Base-by-base conservation (phyloP, 345 rosid genomes). In the Cardamine chenopodiifolia region DNA sequence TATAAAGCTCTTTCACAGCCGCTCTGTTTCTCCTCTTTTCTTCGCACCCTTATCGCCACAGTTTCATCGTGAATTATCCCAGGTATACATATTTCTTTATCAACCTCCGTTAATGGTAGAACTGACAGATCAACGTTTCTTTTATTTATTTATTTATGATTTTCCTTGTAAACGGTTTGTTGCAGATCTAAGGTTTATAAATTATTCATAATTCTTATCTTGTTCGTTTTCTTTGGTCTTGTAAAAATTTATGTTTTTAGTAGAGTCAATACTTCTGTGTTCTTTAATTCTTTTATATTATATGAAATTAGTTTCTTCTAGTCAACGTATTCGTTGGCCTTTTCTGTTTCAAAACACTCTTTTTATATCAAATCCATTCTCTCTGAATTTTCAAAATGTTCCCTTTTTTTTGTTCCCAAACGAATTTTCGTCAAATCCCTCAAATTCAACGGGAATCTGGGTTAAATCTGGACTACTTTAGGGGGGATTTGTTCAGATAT, bases 311-410 rank as follows among this genome's bases (percentile, higher is more conserved):
- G 65, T 64, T 77, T 47, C 62, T 56, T 47, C 3, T 5, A 37
- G 79, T 75, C 73, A 68, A 59, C 18, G 50, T 69, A 32, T 62
- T 70, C 18, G 75, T 62, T 76, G 74, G 56, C 75, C 23, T 37
- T 8, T 70, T 70, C 80, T 42, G 63, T 68, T 75, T 50, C 57
- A 8, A 54, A 37, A 9, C 11, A 12, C 28, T 6, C 40, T 70
- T 70, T 76, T 34, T 69, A 76, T 69, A 62, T 52, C 29, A 1
- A 1, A 4, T 50, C 42, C 17, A 31, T 25, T 69, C 59, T 44
- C 64, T 54, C 40, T 68, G 7, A 13, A 14, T 57, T 68, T 75
- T 68, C 55, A 10, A 20, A 60, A 58, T 75, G 68, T 48, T 47
- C 34, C 20, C 1, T 28, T 20, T 61, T 49, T 19, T 6, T 2